Evolutionary conservation across 257 asterid genomes (phyloP), one percentile per base, ranked within the genome.

Genomic region (Echium plantagineum): DNA sequence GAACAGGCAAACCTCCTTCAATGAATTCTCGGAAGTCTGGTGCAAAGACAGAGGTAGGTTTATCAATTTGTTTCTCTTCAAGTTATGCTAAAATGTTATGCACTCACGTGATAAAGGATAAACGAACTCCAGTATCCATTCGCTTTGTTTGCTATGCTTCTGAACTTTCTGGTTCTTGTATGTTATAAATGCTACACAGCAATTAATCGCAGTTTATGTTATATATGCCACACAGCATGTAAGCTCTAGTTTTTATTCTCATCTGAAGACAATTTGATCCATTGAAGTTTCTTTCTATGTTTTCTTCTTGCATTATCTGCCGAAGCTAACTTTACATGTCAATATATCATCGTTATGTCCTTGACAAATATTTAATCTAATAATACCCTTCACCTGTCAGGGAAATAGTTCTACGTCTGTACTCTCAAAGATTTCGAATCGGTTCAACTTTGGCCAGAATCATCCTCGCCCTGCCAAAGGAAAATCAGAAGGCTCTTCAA

Each of bases 401-500:
- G 96, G 85, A 68, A 57, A 67, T 67, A 83, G 73, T 78, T 75
- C 87, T 64, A 69, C 85, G 66, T 83, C 90, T 71, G 94, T 94
- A 28, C 80, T 90, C 65, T 81, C 95, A 63, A 90, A 83, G 87
- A 83, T 87, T 68, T 77, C 98, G 66, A 82, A 83, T 80, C 75
- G 93, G 72, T 94, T 90, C 71, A 85, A 81, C 84, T 83, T 90
- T 22, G 21, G 18, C 56, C 79, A 76, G 21, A 8, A 62, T 15
- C 46, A 9, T 58, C 67, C 62, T 52, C 66, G 65, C 57, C 64
- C 32, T 26, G 30, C 30, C 30, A 26, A 26, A 26, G 30, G 30
- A 26, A 26, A 5, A 26, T 78, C 94, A 47, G 91, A 80, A 61
- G 78, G 85, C 86, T 76, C 76, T 63, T 83, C 86, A 4, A 26